Base-by-base conservation (phyloP, 1,284 basidiomycete species). In the Hemileia vastatrix region DNA sequence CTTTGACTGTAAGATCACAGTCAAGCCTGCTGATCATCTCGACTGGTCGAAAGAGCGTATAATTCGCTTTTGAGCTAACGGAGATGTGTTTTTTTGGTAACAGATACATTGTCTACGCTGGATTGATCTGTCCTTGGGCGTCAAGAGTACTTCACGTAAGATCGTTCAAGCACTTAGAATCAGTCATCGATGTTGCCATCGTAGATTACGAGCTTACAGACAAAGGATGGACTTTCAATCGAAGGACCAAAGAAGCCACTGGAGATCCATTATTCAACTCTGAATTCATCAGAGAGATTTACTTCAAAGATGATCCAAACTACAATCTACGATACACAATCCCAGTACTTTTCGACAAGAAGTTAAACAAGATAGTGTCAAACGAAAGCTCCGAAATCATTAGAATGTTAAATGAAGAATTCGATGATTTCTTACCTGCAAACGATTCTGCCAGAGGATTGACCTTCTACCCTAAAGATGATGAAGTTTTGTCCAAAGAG, bases 291-390 rank as follows among this genome's bases (percentile, higher is more conserved):
- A 85, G 84, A 66, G 92, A 97, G 62, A 79, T 97, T 47, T 98
- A 97, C 78, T 78, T 87, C 66, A 84, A 82, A 64, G 88, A 84
- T 0, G 79, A 90, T 65, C 84, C 86, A 1, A 72, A 70, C 3
- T 77, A 76, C 64, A 36, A 52, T 36, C 67, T 67, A 40, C 68
- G 73, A 31, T 71, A 67, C 62, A 77, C 76, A 1, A 74, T 77
- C 19, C 93, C 94, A n/a, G 79, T 93, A 53, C 79, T 97, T 1
- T 98, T 91, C 90, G 95, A 97, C 79, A 94, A 86, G 79, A 88
- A 95, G 77, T 79, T 77, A 43, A 78, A 86, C 62, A 90, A 87
- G 40, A 88, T 98, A 68, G 95, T 98, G 60, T 95, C 89, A 80
- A 98, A 95, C 76, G 92, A 76, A 64, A 75, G 73, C 1, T 67